These are phyloP conservation scores for Brettanomyces bruxellensis DNA, from an alignment of 805 yeast species.

Conservation along the genomic window DNA sequence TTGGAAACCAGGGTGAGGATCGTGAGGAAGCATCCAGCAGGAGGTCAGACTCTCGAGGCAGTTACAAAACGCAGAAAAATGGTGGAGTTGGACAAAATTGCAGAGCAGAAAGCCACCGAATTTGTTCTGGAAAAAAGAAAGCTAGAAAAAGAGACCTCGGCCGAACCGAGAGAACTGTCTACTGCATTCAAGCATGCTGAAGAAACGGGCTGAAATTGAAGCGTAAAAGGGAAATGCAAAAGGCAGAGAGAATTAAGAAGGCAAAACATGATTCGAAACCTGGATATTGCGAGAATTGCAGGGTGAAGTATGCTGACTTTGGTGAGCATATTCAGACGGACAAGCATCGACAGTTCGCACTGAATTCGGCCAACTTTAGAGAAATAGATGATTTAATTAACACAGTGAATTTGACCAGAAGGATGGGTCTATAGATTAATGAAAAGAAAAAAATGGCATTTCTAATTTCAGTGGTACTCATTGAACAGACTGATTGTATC, in stretches of 20 bases:
- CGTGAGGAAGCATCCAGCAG: neutral
- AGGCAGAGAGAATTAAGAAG: conserved; percentile 6
- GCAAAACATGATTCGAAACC: conserved; percentile 27
- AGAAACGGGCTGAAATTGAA: conserved; percentile 1
- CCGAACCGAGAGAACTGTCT: neutral
- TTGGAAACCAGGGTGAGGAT: too few relatives aligned
- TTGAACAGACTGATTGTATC: neutral
- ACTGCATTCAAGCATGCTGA: neutral
- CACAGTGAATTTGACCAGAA: conserved; percentile 25
- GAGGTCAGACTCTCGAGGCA: too few relatives aligned
- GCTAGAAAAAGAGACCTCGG: neutral
- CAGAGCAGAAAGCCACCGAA: neutral
- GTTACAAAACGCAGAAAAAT: too few relatives aligned
- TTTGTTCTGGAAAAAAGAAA: neutral
- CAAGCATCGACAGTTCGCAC: conserved; percentile 74
- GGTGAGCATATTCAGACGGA: conserved; percentile 63
- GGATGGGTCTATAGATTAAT: conserved; percentile 12
- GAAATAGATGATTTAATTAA: conserved; percentile 69
- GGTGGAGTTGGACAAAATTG: neutral
- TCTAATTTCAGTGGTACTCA: neutral
- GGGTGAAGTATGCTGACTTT: conserved; percentile 71
- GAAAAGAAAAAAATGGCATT: neutral
- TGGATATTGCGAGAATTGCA: conserved; percentile 93
- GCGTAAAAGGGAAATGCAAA: conserved; percentile 1
- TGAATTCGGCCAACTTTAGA: conserved; percentile 57